A percentile compares a stretch with the other conserved stretches of the same genome.
Evolutionary conservation across 2,329 filamentous ascomycete genomes (phyloP).

Genomic region (Gnomoniopsis sp.): DNA sequence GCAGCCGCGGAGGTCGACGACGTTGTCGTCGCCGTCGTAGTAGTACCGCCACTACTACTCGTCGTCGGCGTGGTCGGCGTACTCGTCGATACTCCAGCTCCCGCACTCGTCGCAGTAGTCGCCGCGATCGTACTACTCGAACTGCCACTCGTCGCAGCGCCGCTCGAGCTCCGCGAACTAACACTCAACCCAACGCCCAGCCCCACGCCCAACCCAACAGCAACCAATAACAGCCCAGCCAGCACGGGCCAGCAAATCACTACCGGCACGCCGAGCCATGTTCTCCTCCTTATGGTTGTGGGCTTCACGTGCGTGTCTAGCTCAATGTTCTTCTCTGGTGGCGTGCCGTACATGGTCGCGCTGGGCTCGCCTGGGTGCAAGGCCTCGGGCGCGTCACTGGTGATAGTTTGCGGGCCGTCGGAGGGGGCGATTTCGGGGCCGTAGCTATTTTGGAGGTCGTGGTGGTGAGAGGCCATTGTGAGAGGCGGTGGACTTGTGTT

Average conservation of each 20-base stretch:
- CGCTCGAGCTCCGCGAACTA: neutral
- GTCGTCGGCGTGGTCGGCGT: neutral
- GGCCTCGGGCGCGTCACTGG: neutral
- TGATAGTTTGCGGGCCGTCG: neutral
- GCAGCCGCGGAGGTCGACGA: neutral
- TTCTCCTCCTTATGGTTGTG: neutral
- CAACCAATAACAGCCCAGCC: neutral
- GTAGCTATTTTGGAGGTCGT: constrained; percentile 10
- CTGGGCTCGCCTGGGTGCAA: neutral
- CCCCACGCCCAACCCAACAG: neutral
- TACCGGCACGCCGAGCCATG: neutral
- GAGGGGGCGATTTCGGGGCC: constrained; percentile 2
- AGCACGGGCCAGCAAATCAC: neutral
- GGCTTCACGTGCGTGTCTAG: neutral
- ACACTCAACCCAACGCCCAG: constrained; percentile 1
- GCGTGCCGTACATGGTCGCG: neutral
- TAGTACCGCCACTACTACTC: neutral
- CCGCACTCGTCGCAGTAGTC: neutral
- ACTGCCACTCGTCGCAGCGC: no score
- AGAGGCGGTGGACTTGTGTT: constrained; percentile 16
- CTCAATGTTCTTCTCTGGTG: neutral
- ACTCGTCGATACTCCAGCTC: neutral
- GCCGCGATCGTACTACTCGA: no score
- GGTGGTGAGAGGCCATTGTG: neutral
- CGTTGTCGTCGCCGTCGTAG: neutral